phyloP scores from a whole-genome alignment of 176 grass and related monocot species.

The Aechmea fasciata region DNA sequence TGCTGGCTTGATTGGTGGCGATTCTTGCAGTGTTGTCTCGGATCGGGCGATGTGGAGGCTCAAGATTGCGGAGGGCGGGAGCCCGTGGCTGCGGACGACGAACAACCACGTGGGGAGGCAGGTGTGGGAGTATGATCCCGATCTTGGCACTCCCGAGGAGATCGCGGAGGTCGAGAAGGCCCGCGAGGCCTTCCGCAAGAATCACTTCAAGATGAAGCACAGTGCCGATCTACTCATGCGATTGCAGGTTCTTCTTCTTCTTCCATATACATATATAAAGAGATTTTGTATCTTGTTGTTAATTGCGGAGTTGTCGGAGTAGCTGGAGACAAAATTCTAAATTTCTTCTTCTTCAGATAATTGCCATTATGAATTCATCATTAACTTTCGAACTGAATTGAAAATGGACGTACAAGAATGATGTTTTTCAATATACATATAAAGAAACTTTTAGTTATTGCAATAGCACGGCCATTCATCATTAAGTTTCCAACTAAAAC shows the following conservation, averaged over 20 bases:
- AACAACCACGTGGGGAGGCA: slow-evolving; percentile 24
- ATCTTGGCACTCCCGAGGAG: slow-evolving; percentile 26
- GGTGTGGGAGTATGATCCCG: slow-evolving; percentile 34
- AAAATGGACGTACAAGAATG: too few relatives aligned
- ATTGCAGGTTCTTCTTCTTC: slow-evolving; percentile 19
- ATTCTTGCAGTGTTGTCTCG: background rate
- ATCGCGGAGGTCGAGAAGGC: slow-evolving; percentile 26
- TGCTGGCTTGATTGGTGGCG: background rate
- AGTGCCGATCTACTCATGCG: slow-evolving; percentile 19
- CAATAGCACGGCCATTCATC: too few relatives aligned
- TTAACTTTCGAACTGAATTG: too few relatives aligned
- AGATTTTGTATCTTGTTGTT: background rate
- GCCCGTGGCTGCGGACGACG: slow-evolving; percentile 24
- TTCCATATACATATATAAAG: background rate
- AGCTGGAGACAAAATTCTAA: too few relatives aligned
- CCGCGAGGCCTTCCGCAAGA: slow-evolving; percentile 11
- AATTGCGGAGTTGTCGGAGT: background rate
- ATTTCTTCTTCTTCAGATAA: background rate
- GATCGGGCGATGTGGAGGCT: slow-evolving; percentile 42
- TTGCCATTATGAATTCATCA: too few relatives aligned
- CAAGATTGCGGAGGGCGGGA: slow-evolving; percentile 24
- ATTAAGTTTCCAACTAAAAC: too few relatives aligned
- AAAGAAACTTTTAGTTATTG: too few relatives aligned
- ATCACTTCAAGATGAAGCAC: slow-evolving; percentile 23
- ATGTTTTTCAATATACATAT: too few relatives aligned